Percentiles rank a stretch among this genome's conserved stretches.
These are phyloP conservation scores for Aethionema arabicum DNA, from an alignment of 345 rosid species.

Conservation along the genomic window DNA sequence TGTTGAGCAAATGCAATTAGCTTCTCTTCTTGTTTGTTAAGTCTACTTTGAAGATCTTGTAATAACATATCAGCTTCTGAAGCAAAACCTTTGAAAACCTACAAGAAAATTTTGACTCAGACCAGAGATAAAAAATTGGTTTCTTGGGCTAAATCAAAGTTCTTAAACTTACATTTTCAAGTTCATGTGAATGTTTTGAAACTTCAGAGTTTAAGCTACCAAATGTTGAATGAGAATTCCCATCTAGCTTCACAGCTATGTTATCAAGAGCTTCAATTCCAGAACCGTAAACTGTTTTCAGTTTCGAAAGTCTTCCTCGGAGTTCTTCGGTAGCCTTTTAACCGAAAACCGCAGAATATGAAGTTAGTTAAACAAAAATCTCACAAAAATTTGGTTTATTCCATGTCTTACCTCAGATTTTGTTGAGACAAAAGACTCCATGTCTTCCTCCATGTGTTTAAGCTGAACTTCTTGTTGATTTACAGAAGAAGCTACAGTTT, in stretches of 20 bases:
- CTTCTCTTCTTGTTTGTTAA: constrained; percentile 76
- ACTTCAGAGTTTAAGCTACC: constrained; percentile 75
- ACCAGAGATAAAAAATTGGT: constrained; percentile 12
- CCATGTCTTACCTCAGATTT: constrained; percentile 62
- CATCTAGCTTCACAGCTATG: constrained; percentile 80
- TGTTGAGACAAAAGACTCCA: constrained; percentile 85
- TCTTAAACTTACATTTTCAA: constrained; percentile 65
- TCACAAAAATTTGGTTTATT: background rate
- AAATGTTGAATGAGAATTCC: constrained; percentile 75
- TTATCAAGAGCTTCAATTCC: constrained; percentile 76
- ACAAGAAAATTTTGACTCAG: constrained; percentile 34
- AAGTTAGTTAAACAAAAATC: constrained; percentile 5
- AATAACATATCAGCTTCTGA: constrained; percentile 81
- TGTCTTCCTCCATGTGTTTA: constrained; percentile 90
- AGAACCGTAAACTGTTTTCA: constrained; percentile 65
- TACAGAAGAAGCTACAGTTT: constrained; percentile 79
- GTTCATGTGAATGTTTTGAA: constrained; percentile 72
- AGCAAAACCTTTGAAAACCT: constrained; percentile 90
- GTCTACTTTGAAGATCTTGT: constrained; percentile 78
- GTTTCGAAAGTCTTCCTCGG: constrained; percentile 62
- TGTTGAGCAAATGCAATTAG: constrained; percentile 70
- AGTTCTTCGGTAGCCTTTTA: constrained; percentile 85
- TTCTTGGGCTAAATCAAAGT: constrained; percentile 1
- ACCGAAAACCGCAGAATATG: constrained; percentile 30
- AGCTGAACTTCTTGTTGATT: constrained; percentile 88